These are phyloP conservation scores for Podaxis sp. DNA, from an alignment of 768 basidiomycete species.

Conservation along the genomic window DNA sequence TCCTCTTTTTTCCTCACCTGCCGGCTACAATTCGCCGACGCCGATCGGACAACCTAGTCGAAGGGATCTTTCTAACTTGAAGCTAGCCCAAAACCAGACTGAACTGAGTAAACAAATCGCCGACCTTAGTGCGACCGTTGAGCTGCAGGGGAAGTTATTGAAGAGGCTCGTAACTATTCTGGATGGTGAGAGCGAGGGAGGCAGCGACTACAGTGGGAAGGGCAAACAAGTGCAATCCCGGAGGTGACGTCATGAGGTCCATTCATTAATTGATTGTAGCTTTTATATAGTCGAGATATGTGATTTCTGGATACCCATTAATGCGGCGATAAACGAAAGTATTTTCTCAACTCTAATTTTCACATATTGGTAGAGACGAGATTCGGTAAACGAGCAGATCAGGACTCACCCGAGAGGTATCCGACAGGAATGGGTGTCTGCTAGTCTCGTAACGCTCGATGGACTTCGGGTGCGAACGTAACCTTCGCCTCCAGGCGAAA, in stretches of 20 bases:
- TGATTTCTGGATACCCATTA: not conserved
- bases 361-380: too few relatives aligned
- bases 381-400: not conserved
- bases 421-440: not conserved
- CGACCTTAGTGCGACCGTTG: slow-evolving; percentile 53
- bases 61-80: slow-evolving; percentile 53
- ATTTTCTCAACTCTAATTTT: too few relatives aligned
- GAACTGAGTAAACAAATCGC: slow-evolving; percentile 65
- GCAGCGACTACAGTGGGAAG: slow-evolving; percentile 10
- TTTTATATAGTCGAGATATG: not conserved
- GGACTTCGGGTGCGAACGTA: not conserved
- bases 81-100: slow-evolving; percentile 63
- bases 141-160: slow-evolving; percentile 57
- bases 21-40: slow-evolving; percentile 13
- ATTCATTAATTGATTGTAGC: not conserved
- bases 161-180: slow-evolving; percentile 31
- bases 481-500: slow-evolving; percentile 2
- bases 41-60: not conserved
- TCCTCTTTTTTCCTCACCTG: slow-evolving; percentile 12
- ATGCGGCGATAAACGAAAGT: too few relatives aligned
- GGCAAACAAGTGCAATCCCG: not conserved
- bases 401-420: not conserved
- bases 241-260: not conserved
- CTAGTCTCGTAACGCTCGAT: not conserved
- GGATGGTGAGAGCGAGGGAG: slow-evolving; percentile 22